Evolutionary conservation across 2,329 filamentous ascomycete species (phyloP), one percentile per base, ranked within the genome.

Genomic region (Sporothrix luriei): DNA sequence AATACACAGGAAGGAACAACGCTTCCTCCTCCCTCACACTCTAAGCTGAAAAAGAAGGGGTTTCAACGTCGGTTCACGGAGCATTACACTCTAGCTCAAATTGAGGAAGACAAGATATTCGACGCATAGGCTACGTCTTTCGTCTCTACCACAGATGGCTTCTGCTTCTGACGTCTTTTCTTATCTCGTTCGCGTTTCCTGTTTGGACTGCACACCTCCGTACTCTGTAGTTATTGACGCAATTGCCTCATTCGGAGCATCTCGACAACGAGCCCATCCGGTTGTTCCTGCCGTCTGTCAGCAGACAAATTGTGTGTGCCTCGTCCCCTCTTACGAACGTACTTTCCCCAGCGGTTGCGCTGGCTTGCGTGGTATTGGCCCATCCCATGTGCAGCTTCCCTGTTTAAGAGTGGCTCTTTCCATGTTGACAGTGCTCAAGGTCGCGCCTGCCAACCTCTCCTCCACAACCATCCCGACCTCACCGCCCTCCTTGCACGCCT

Each of bases 381-480:
- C 57, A n/a, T 46, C 16, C 57, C 33, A 46, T 61, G 40, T 48
- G 59, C 40, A 48, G 40, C 21, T 62, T 62, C 59, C 59, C 40
- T 62, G 40, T 46, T 62, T 62, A 48, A 62, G 59, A 48, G 59
- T 62, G 40, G 21, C n/a, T 48, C 61, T 64, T 48, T 33, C 61
- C 59, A 48, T 21, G 13, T 29, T 49, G 43, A 49, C 49, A 64
- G n/a, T 49, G 61, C 43, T 49, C 43, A 33, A 49, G 43, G 61
- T 64, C 21, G 61, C 61, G 49, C 61, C 46, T 64, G 61, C 61
- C 46, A 26, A n/a, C 54, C 55, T 49, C 10, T 29, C 26, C 21
- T 46, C 65, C 51, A 29, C 38, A 14, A 38, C 51, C 14, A 9
- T 16, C 49, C 48, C 21, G 6, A 29, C 48, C 62, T 21, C 29